phyloP scores from a whole-genome alignment of 371 early-diverging fungal species.

The Mucor irregularis region DNA sequence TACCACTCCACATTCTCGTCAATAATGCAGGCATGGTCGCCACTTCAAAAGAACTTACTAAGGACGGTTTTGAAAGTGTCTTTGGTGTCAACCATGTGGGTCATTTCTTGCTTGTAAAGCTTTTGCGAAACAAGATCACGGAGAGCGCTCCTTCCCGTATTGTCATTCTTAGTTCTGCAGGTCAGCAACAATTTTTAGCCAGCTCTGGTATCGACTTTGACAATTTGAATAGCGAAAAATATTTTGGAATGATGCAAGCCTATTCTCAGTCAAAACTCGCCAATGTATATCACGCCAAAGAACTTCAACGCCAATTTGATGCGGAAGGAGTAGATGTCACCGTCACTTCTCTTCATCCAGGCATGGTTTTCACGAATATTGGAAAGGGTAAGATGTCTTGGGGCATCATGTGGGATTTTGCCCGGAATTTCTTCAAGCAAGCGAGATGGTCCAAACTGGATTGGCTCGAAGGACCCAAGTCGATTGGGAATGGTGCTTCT shows the following conservation, averaged over 20 bases:
- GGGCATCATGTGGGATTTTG: too few species aligned
- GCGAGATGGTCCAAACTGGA: too few species aligned
- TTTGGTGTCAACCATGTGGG: constrained; percentile 69
- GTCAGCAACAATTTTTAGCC: constrained; percentile 22
- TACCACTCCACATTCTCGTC: constrained; percentile 57
- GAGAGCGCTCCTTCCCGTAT: constrained; percentile 51
- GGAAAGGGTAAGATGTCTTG: too few species aligned
- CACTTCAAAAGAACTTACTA: constrained; percentile 52
- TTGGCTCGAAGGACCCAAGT: not conserved
- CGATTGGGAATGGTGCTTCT: not conserved
- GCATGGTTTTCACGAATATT: too few species aligned
- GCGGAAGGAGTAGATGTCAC: constrained; percentile 2
- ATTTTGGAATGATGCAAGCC: not conserved
- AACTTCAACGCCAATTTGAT: constrained; percentile 46
- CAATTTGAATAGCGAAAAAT: constrained; percentile 36
- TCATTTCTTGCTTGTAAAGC: constrained; percentile 62
- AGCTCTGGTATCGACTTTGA: constrained; percentile 24
- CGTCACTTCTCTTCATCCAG: constrained; percentile 6
- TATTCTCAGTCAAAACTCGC: constrained; percentile 20
- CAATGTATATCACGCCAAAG: constrained; percentile 57
- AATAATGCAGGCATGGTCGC: constrained; percentile 68
- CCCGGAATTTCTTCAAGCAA: too few species aligned
- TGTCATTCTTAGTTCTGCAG: constrained; percentile 48
- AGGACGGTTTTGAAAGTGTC: constrained; percentile 50
- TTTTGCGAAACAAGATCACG: constrained; percentile 59